Evolutionary conservation across 2,329 filamentous ascomycete genomes (phyloP).

Genomic region (Stagonosporopsis tanaceti): DNA sequence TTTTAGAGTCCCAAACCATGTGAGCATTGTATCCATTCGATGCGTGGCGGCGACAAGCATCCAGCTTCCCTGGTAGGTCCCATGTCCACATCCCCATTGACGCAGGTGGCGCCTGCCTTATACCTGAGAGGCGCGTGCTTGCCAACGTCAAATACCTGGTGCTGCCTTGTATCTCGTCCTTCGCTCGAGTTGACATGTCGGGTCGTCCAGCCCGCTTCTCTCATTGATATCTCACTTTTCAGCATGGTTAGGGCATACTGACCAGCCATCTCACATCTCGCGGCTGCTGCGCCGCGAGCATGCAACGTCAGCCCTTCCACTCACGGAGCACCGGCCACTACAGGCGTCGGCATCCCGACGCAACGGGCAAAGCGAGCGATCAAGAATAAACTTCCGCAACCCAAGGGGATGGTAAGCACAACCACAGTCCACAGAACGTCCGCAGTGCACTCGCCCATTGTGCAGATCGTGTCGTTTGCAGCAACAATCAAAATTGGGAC

Average conservation of each 20-base stretch:
- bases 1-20: background rate
- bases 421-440: background rate
- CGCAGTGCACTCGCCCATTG: background rate
- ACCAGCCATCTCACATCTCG: background rate
- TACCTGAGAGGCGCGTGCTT: background rate
- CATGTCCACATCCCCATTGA: constrained; percentile 1
- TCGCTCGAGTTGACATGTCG: background rate
- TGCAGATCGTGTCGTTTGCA: constrained; percentile 3
- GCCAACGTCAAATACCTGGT: background rate
- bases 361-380: constrained; percentile 15
- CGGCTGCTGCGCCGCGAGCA: background rate
- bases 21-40: background rate
- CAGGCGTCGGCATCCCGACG: constrained; percentile 5
- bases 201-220: background rate
- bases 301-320: constrained; percentile 1
- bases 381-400: constrained; percentile 9
- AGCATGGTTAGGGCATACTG: background rate
- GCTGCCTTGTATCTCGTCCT: background rate
- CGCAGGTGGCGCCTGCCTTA: constrained; percentile 11
- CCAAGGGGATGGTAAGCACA: constrained; percentile 9
- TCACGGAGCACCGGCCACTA: constrained; percentile 1
- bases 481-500: background rate
- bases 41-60: background rate
- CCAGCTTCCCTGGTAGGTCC: background rate
- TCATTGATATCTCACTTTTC: background rate